These are phyloP conservation scores for Alternaria consortialis DNA, from an alignment of 2,329 filamentous ascomycete species.

Conservation along the genomic window DNA sequence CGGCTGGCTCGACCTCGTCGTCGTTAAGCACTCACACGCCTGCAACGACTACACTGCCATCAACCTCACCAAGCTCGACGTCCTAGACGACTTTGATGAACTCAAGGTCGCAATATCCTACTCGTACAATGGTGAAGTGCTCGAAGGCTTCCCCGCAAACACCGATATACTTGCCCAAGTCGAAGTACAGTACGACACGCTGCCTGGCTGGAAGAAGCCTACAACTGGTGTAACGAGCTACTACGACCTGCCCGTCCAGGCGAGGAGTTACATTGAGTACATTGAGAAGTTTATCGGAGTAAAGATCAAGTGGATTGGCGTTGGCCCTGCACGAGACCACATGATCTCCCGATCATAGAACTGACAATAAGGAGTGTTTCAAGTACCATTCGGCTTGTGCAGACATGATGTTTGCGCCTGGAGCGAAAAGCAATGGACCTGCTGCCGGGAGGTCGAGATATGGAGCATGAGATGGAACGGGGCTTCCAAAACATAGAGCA, in stretches of 20 bases:
- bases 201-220: conserved; percentile 73
- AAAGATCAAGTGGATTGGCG: conserved; percentile 71
- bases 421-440: not conserved
- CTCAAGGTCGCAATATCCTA: conserved; percentile 81
- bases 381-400: not conserved
- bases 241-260: conserved; percentile 70
- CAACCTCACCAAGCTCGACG: conserved; percentile 73
- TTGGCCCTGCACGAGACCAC: conserved; percentile 70
- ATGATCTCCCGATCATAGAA: conserved; percentile 64
- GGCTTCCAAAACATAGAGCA: conserved; percentile 14
- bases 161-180: conserved; percentile 65
- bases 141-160: conserved; percentile 73
- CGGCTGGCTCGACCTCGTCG: conserved; percentile 73
- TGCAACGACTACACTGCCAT: conserved; percentile 74
- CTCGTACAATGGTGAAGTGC: conserved; percentile 62
- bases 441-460: not conserved
- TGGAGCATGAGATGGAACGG: not conserved
- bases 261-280: conserved; percentile 71
- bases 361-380: not conserved
- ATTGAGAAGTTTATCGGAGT: conserved; percentile 73
- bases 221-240: conserved; percentile 69
- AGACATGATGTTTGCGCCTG: not conserved
- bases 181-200: conserved; percentile 72
- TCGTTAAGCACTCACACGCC: conserved; percentile 70
- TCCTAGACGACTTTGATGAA: conserved; percentile 76